These are phyloP conservation scores for Phoma herbarum DNA, from an alignment of 2,329 filamentous ascomycete genomes.

Conservation along the genomic window DNA sequence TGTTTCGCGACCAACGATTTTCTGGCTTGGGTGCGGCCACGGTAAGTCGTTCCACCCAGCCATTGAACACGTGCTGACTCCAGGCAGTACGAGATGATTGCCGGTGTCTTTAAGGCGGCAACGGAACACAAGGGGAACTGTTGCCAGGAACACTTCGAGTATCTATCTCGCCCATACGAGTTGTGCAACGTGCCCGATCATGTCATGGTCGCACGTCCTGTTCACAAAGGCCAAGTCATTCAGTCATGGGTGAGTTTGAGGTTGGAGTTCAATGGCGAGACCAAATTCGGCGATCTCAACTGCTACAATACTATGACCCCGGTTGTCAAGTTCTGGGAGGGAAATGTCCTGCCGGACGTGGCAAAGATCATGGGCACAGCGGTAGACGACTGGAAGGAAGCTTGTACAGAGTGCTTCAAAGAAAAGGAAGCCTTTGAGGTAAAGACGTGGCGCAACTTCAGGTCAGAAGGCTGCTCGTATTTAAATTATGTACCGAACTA, in stretches of 20 bases:
- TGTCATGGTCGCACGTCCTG: constrained; percentile 14
- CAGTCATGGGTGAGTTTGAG: constrained; percentile 13
- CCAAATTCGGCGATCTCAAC: background rate
- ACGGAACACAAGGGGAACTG: constrained; percentile 16
- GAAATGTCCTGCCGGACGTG: constrained; percentile 3
- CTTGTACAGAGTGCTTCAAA: constrained; percentile 1
- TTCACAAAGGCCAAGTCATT: background rate
- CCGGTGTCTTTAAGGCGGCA: constrained; percentile 3
- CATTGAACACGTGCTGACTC: background rate
- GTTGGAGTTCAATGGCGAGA: constrained; percentile 14
- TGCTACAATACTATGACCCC: background rate
- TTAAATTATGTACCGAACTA: background rate
- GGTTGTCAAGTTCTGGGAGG: constrained; percentile 9
- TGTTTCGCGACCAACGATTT: constrained; percentile 6
- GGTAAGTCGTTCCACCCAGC: background rate
- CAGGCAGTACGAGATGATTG: constrained; percentile 17
- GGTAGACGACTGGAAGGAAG: background rate
- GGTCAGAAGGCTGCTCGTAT: background rate
- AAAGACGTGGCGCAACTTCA: background rate
- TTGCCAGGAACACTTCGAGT: constrained; percentile 9
- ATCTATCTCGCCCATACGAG: constrained; percentile 4
- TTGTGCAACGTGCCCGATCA: constrained; percentile 19
- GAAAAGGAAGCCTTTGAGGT: background rate
- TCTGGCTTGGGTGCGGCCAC: constrained; percentile 11
- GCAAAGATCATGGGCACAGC: constrained; percentile 1